Conservation (phyloP, 768 basidiomycete species). For the Mrakia blollopis region DNA sequence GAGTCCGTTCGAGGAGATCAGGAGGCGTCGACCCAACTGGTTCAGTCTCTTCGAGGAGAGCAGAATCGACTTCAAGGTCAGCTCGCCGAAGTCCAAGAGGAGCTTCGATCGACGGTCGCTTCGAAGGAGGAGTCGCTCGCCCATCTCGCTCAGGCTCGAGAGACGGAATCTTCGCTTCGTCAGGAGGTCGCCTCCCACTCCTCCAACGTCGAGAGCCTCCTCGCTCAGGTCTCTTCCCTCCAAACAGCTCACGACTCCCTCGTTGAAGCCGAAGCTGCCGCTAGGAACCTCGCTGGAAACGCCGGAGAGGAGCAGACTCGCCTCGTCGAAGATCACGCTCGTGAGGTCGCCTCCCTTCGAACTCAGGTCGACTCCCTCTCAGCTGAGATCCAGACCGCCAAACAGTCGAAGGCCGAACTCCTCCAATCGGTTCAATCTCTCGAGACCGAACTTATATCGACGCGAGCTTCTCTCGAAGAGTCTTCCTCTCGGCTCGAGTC, state of each 20-base stretch:
- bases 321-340: conserved; percentile 1
- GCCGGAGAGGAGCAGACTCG: neutral
- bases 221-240: neutral
- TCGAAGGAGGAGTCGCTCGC: neutral
- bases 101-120: neutral
- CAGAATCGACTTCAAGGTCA: neutral
- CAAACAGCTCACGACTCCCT: neutral
- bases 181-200: neutral
- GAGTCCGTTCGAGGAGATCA: neutral
- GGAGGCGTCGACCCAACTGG: neutral
- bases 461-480: neutral
- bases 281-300: neutral
- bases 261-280: neutral
- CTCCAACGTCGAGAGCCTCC: neutral
- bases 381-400: neutral
- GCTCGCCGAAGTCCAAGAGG: neutral
- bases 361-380: neutral
- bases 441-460: neutral
- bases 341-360: neutral
- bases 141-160: neutral
- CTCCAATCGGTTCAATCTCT: neutral
- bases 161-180: neutral
- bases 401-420: neutral
- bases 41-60: neutral
- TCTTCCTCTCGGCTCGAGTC: neutral